Evolutionary conservation across 768 basidiomycete species (phyloP).

Genomic region (Boletus fagicola): DNA sequence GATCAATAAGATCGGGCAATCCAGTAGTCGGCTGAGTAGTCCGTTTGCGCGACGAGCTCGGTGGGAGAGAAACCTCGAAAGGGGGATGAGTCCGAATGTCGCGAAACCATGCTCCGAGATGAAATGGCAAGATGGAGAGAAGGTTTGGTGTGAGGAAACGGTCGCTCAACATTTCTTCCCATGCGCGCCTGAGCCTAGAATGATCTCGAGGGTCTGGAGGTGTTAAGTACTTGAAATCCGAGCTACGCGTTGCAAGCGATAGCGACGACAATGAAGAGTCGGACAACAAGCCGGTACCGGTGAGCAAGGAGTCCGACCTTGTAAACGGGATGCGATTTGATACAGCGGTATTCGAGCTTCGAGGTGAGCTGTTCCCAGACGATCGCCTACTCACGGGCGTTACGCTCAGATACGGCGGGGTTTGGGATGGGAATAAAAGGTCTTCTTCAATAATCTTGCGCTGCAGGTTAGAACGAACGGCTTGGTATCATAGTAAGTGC

Average conservation of each 20-base stretch:
- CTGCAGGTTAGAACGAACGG: conserved; percentile 7
- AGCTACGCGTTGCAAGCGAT: conserved; percentile 18
- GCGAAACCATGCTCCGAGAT: conserved; percentile 56
- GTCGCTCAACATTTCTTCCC: conserved; percentile 63
- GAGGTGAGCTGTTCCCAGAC: conserved; percentile 23
- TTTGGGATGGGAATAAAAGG: conserved; percentile 58
- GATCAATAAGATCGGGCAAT: conserved; percentile 25
- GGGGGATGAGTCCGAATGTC: conserved; percentile 50
- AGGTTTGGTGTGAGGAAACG: conserved; percentile 55
- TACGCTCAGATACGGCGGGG: conserved; percentile 5
- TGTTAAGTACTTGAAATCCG: conserved; percentile 10
- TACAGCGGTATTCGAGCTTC: conserved; percentile 30
- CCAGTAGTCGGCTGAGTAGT: conserved; percentile 15
- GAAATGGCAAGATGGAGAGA: conserved; percentile 63
- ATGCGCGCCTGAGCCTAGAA: conserved; percentile 55
- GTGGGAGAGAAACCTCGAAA: conserved; percentile 54
- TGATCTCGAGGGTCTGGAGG: conserved; percentile 58
- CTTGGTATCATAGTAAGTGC: not conserved
- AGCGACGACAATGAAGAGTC: conserved; percentile 23
- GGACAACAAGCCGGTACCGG: conserved; percentile 6
- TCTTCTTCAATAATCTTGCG: conserved; percentile 73
- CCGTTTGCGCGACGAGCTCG: conserved; percentile 39
- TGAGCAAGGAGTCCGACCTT: conserved; percentile 25
- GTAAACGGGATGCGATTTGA: conserved; percentile 18
- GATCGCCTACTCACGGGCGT: conserved; percentile 14